These are phyloP conservation scores for Xerophyta viscosa DNA, from an alignment of 106 monocot genomes.

Conservation along the genomic window DNA sequence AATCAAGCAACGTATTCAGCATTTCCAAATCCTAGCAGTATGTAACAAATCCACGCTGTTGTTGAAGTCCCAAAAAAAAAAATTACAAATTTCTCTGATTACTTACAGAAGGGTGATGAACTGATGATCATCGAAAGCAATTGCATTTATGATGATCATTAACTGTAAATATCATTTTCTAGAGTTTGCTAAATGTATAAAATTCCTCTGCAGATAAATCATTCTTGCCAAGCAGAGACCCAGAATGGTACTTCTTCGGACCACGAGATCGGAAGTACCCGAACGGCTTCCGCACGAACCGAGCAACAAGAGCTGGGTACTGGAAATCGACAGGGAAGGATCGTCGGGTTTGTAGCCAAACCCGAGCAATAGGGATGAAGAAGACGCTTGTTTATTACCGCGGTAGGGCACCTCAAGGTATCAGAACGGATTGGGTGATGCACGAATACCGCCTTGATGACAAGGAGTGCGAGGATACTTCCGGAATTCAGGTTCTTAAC, in stretches of 20 bases:
- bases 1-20: too few species aligned
- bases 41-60: too few species aligned
- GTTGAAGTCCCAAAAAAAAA: too few species aligned
- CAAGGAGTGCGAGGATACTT: constrained; percentile 49
- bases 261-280: constrained; percentile 66
- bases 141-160: too few species aligned
- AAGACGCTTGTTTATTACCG: constrained; percentile 67
- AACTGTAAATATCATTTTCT: too few species aligned
- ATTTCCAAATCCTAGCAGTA: too few species aligned
- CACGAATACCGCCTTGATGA: constrained; percentile 73
- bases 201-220: constrained; percentile 40
- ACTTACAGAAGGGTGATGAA: too few species aligned
- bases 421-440: constrained; percentile 64
- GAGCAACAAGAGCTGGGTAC: constrained; percentile 52
- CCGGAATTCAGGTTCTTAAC: constrained; percentile 38
- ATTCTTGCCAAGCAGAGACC: constrained; percentile 52
- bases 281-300: constrained; percentile 57
- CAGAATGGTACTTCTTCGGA: constrained; percentile 73
- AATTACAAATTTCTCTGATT: too few species aligned
- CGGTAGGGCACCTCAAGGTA: constrained; percentile 60
- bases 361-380: constrained; percentile 60
- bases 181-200: too few species aligned
- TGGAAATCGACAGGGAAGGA: constrained; percentile 77
- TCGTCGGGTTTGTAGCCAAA: constrained; percentile 27
- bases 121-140: too few species aligned